Percentiles rank a stretch among this genome's conserved stretches.
These are phyloP conservation scores for Mortierella antarctica DNA, from an alignment of 192 early-diverging fungal species.

Conservation along the genomic window DNA sequence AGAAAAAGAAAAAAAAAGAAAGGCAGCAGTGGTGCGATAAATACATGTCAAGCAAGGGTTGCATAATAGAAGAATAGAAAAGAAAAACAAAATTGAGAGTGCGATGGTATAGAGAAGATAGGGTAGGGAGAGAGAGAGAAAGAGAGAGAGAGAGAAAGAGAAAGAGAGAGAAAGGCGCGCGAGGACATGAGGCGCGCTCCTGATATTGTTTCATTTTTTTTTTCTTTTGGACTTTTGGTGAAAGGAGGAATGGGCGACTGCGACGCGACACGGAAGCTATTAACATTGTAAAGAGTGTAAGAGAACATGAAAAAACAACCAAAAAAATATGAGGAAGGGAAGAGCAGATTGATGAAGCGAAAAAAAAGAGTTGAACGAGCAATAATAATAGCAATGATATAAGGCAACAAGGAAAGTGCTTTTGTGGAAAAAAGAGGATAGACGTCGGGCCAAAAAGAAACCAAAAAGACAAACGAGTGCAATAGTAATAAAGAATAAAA, in stretches of 20 bases:
- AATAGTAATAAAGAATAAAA: not conserved
- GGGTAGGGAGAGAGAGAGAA: not conserved
- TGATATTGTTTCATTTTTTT: too few relatives aligned
- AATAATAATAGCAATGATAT: not conserved
- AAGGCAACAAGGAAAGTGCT: not conserved
- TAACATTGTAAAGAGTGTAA: not conserved
- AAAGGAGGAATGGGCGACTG: too few relatives aligned
- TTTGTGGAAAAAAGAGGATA: slow-evolving; percentile 23
- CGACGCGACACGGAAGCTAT: too few relatives aligned
- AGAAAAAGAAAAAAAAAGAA: slow-evolving; percentile 6
- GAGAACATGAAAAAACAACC: not conserved
- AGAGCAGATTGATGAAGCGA: not conserved
- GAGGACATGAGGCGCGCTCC: too few relatives aligned
- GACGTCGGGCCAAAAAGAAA: not conserved
- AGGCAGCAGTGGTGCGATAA: not conserved
- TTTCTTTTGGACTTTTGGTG: too few relatives aligned
- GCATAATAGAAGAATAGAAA: not conserved
- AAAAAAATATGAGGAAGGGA: not conserved
- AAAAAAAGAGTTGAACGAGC: slow-evolving; percentile 1
- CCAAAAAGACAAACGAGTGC: not conserved
- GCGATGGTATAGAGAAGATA: not conserved
- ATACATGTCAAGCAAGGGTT: not conserved
- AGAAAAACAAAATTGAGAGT: not conserved
- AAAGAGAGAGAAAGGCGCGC: not conserved
- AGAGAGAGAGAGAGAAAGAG: not conserved